phyloP scores from a whole-genome alignment of 352 stramenopile species.

The Pythium oligandrum region DNA sequence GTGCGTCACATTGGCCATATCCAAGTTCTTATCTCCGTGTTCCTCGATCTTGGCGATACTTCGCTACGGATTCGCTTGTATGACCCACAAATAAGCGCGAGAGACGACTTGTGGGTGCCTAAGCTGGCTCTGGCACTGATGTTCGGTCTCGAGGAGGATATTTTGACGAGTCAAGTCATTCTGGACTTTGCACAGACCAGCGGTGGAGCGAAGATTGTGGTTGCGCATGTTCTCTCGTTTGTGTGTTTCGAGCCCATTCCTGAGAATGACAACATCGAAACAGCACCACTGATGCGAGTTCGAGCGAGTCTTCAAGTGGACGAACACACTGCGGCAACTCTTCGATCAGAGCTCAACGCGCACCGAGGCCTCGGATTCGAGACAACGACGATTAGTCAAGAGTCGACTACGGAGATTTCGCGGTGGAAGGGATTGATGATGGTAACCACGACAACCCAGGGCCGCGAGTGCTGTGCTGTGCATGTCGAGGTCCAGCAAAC shows the following conservation, averaged over 20 bases:
- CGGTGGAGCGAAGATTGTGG: neutral
- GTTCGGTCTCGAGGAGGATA: constrained; percentile 11
- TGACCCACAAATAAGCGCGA: constrained; percentile 35
- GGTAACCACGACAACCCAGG: neutral
- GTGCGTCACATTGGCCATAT: constrained; percentile 30
- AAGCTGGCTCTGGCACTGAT: constrained; percentile 8
- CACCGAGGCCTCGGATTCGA: neutral
- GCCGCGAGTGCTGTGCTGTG: neutral
- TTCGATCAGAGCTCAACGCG: too few relatives aligned
- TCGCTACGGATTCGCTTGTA: constrained; percentile 31
- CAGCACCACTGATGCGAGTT: neutral
- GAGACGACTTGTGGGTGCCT: constrained; percentile 14
- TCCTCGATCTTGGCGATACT: constrained; percentile 8
- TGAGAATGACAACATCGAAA: neutral
- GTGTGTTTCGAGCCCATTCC: constrained; percentile 11
- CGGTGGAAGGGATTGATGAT: neutral
- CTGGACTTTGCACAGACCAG: too few relatives aligned
- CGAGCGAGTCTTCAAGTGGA: neutral
- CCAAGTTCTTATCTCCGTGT: constrained; percentile 35
- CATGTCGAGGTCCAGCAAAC: neutral
- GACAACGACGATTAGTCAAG: neutral
- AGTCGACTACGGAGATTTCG: neutral
- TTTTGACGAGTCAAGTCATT: too few relatives aligned
- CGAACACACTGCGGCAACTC: neutral
- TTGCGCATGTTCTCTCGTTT: constrained; percentile 10